Conservation (phyloP, 192 early-diverging fungal species). For the Coemansia guatemalensis region DNA sequence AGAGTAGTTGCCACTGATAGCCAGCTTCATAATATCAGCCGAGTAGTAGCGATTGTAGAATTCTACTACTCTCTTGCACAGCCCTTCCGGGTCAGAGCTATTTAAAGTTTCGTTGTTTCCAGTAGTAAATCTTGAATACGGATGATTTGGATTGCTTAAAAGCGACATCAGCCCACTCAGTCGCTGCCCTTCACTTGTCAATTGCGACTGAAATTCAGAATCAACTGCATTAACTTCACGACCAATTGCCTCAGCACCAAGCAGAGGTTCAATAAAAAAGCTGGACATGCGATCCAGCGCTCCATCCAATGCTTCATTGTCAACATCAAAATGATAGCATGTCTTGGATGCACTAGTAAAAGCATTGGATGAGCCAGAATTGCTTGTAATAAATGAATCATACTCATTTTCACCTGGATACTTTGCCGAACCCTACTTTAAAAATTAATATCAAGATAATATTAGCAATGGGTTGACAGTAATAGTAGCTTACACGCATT, state of each 20-base stretch:
- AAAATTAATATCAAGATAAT: no score
- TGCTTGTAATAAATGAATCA: slow-evolving; percentile 21
- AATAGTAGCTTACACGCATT: no score
- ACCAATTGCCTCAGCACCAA: slow-evolving; percentile 77
- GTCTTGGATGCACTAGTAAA: slow-evolving; percentile 16
- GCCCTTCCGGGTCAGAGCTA: slow-evolving; percentile 30
- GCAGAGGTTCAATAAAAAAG: slow-evolving; percentile 88
- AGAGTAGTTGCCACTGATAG: slow-evolving; percentile 78
- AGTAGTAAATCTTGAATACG: slow-evolving; percentile 77
- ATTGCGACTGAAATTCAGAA: slow-evolving; percentile 84
- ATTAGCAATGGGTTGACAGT: no score
- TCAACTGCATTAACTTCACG: slow-evolving; percentile 86
- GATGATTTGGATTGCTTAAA: slow-evolving; percentile 61
- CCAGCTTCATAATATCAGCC: slow-evolving; percentile 89
- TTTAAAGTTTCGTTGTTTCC: slow-evolving; percentile 81
- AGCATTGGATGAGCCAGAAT: slow-evolving; percentile 34
- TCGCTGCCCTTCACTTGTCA: slow-evolving; percentile 59
- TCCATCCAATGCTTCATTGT: slow-evolving; percentile 48
- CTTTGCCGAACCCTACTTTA: slow-evolving; percentile 56
- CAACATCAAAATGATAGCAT: slow-evolving; percentile 8
- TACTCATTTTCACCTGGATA: slow-evolving; percentile 70
- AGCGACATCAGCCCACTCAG: not conserved
- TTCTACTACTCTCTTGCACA: slow-evolving; percentile 72
- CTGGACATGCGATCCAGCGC: slow-evolving; percentile 69
- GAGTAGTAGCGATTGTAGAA: slow-evolving; percentile 88